These are phyloP conservation scores for Colletotrichum noveboracense DNA, from an alignment of 2,329 filamentous ascomycete species.

Conservation along the genomic window DNA sequence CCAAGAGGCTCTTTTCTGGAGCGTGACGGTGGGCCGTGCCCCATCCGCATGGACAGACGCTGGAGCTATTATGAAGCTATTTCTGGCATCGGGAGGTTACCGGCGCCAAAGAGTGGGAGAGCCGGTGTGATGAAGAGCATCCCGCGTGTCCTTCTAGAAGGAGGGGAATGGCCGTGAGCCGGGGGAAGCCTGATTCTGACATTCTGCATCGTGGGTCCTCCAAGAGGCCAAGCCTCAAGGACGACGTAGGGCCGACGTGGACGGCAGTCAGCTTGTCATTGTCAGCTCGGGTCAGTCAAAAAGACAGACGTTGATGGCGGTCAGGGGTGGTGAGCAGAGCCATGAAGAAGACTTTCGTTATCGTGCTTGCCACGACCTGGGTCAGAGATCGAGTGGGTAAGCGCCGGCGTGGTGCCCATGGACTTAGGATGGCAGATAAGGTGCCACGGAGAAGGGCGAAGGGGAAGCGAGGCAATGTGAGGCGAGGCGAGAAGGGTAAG, in stretches of 20 bases:
- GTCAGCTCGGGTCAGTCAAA: not conserved
- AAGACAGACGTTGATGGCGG: not conserved
- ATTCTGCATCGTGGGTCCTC: not conserved
- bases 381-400: not conserved
- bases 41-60: not conserved
- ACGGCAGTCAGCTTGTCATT: not conserved
- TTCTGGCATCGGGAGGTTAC: slow-evolving; percentile 13
- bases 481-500: not conserved
- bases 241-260: not conserved
- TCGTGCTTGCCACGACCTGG: not conserved
- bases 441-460: not conserved
- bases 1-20: slow-evolving; percentile 3
- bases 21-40: not conserved
- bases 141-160: slow-evolving; percentile 6
- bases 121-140: not conserved
- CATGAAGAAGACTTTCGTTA: not conserved
- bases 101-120: slow-evolving; percentile 2
- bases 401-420: not conserved
- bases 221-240: not conserved
- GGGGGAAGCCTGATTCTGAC: not conserved
- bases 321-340: not conserved
- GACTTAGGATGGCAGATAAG: not conserved
- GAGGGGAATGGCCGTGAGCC: not conserved
- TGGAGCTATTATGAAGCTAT: slow-evolving; percentile 1
- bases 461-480: not conserved